Percentiles rank a stretch among this genome's conserved stretches.
These are phyloP conservation scores for Puccinia polysora DNA, from an alignment of 1,284 basidiomycete genomes.

Conservation along the genomic window DNA sequence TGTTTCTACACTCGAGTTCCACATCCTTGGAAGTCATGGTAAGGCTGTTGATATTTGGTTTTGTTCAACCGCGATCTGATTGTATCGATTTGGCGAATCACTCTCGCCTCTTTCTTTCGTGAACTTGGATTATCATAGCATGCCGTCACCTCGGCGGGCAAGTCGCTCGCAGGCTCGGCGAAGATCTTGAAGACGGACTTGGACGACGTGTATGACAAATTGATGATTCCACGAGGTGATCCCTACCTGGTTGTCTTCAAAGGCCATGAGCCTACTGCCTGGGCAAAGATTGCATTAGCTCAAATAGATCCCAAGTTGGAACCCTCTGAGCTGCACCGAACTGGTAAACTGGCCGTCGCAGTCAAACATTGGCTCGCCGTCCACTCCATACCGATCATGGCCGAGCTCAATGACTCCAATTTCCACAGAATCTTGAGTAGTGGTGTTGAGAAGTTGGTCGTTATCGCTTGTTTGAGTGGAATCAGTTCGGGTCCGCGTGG, in stretches of 20 bases:
- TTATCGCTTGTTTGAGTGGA: slow-evolving; percentile 15
- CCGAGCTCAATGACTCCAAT: slow-evolving; percentile 7
- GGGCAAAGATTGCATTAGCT: neutral
- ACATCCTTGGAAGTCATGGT: slow-evolving; percentile 1
- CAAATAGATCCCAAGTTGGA: neutral
- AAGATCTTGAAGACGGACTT: slow-evolving; percentile 10
- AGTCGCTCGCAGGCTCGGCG: neutral
- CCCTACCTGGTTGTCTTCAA: slow-evolving; percentile 17
- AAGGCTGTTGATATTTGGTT: neutral
- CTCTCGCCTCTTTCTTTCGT: neutral
- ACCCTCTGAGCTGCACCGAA: neutral
- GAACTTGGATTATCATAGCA: neutral
- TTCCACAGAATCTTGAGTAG: slow-evolving; percentile 7
- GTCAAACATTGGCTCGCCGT: slow-evolving; percentile 16
- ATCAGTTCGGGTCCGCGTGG: neutral
- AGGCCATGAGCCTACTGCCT: neutral
- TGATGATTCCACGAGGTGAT: neutral
- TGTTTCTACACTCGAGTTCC: slow-evolving; percentile 25
- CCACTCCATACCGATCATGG: slow-evolving; percentile 2
- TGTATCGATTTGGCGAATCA: too few species aligned
- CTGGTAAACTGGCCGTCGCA: neutral
- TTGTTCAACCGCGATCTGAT: neutral
- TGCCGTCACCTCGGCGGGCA: neutral
- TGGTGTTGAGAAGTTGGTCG: slow-evolving; percentile 13
- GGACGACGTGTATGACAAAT: neutral